Conservation (phyloP, 768 basidiomycete species). For the Suillus sp. region DNA sequence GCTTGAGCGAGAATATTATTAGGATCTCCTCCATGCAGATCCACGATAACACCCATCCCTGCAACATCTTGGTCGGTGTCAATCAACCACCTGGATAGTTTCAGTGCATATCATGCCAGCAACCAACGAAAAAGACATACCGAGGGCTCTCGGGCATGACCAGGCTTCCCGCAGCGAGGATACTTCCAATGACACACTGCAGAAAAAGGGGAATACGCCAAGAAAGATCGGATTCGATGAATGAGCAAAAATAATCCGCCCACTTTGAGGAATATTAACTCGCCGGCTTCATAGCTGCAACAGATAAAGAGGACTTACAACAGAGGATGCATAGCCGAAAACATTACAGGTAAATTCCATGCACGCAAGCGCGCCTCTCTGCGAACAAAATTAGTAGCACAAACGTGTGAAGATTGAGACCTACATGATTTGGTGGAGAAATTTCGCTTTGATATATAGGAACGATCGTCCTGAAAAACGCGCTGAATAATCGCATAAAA, state of each 20-base stretch:
- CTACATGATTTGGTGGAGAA: conserved; percentile 85
- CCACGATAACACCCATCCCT: conserved; percentile 84
- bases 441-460: conserved; percentile 97
- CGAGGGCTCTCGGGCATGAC: conserved; percentile 90
- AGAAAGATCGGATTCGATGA: conserved; percentile 79
- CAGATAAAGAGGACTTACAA: conserved; percentile 53
- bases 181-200: conserved; percentile 83
- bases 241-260: conserved; percentile 94
- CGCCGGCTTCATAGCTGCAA: background rate
- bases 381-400: conserved; percentile 13
- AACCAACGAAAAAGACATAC: conserved; percentile 36
- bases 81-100: conserved; percentile 72
- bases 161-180: conserved; percentile 79
- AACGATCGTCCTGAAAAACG: conserved; percentile 73
- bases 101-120: conserved; percentile 13
- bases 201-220: conserved; percentile 91
- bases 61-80: conserved; percentile 82
- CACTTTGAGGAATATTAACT: conserved; percentile 50
- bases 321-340: conserved; percentile 85
- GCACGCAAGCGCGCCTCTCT: conserved; percentile 90
- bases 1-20: conserved; percentile 66
- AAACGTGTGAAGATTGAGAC: conserved; percentile 23
- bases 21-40: conserved; percentile 82
- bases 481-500: conserved; percentile 10
- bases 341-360: conserved; percentile 97